A percentile compares a stretch with the other conserved stretches of the same genome.
Conservation (phyloP, 331 rosid species). For the Rosa hybrid region DNA sequence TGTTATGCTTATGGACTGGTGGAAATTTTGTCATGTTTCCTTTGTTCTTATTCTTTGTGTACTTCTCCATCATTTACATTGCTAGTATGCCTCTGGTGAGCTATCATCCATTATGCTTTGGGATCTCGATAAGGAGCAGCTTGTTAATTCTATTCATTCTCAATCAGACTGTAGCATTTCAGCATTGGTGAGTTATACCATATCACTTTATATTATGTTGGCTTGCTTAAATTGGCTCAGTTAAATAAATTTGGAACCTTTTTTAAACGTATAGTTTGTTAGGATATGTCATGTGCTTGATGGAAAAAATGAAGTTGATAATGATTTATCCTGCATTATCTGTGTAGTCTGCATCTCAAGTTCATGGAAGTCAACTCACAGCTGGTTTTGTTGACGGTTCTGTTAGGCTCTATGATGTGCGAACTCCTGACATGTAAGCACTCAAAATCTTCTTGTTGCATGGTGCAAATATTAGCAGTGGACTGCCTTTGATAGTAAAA, state of each 20-base stretch:
- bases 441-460: constrained; percentile 18
- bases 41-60: neutral
- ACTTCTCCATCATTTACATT: constrained; percentile 26
- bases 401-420: constrained; percentile 81
- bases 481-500: neutral
- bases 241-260: neutral
- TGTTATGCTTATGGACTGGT: constrained; percentile 20
- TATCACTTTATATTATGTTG: neutral
- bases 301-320: neutral
- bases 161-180: constrained; percentile 87
- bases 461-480: constrained; percentile 11
- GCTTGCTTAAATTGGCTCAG: neutral
- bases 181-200: constrained; percentile 67
- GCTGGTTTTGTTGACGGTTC: constrained; percentile 96
- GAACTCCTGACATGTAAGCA: constrained; percentile 87
- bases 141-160: constrained; percentile 67
- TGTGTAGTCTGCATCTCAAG: constrained; percentile 92
- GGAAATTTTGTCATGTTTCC: constrained; percentile 6
- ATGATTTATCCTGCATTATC: neutral
- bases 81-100: constrained; percentile 91
- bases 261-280: neutral
- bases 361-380: constrained; percentile 85
- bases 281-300: neutral
- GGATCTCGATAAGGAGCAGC: constrained; percentile 97
- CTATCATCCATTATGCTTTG: constrained; percentile 72